A percentile compares a stretch with the other conserved stretches of the same genome.
Conservation (phyloP, 2,329 filamentous ascomycete genomes). For the Diaporthe amygdali region DNA sequence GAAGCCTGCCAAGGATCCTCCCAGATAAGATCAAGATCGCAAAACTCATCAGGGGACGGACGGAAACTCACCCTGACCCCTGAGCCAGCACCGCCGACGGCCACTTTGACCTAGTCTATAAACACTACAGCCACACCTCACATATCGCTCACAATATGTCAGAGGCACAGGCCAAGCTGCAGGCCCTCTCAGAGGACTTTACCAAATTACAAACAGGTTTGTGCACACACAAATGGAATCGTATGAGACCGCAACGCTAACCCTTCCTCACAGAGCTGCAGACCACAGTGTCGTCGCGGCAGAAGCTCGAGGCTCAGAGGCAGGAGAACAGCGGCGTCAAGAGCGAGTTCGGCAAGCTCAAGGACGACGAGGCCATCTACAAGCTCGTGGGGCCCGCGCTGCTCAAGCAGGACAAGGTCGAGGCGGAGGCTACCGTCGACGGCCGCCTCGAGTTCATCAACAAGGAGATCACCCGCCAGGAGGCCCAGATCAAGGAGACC, state of each 20-base stretch:
- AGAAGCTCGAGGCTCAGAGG: conserved; percentile 92
- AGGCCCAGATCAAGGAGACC: conserved; percentile 58
- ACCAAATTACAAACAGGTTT: conserved; percentile 84
- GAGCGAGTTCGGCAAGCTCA: conserved; percentile 83
- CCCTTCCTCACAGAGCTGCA: conserved; percentile 70
- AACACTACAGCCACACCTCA: neutral
- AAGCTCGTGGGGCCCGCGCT: conserved; percentile 93
- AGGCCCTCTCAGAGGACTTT: conserved; percentile 85
- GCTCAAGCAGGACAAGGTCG: conserved; percentile 90
- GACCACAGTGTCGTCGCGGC: conserved; percentile 75
- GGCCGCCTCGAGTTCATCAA: conserved; percentile 90
- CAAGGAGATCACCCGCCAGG: conserved; percentile 75
- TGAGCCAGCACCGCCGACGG: neutral
- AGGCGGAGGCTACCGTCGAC: conserved; percentile 90
- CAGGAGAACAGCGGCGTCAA: conserved; percentile 92
- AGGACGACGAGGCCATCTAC: conserved; percentile 88
- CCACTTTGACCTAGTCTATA: neutral
- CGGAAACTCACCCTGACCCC: neutral
- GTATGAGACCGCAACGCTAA: neutral
- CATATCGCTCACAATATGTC: conserved; percentile 59
- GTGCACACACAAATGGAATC: conserved; percentile 26
- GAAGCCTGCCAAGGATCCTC: neutral
- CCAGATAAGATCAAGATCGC: neutral
- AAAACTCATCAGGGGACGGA: conserved; percentile 4
- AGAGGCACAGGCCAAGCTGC: conserved; percentile 77